A percentile compares a stretch with the other conserved stretches of the same genome.
Conservation (phyloP, 306 rosid species). For the Sicyos edulis region DNA sequence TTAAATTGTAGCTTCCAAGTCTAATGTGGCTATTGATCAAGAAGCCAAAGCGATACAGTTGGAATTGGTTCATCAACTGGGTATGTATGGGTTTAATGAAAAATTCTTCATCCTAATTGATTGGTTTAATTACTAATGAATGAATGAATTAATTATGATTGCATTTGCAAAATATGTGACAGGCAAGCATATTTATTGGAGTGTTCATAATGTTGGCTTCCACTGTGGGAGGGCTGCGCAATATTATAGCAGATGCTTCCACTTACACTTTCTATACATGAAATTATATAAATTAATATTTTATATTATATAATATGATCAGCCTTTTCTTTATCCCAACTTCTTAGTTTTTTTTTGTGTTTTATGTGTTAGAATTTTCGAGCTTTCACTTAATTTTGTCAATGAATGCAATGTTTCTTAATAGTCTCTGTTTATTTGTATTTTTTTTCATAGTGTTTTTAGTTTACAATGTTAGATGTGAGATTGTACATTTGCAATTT, state of each 20-base stretch:
- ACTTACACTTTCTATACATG: conserved; percentile 72
- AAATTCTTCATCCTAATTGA: not conserved
- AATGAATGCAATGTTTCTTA: not conserved
- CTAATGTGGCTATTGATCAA: conserved; percentile 81
- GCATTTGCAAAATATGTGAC: conserved; percentile 1
- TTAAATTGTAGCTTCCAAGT: conserved; percentile 68
- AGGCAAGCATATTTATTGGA: conserved; percentile 64
- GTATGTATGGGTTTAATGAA: conserved; percentile 27
- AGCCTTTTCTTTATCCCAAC: not conserved
- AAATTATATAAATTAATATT: not conserved
- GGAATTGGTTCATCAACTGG: conserved; percentile 85
- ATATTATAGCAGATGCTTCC: conserved; percentile 70
- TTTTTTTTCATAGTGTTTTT: too few species aligned
- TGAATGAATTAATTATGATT: not conserved
- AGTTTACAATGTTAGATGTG: too few species aligned
- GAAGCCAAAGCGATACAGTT: conserved; percentile 78
- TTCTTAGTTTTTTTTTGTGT: not conserved
- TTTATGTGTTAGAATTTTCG: not conserved
- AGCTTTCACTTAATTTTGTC: not conserved
- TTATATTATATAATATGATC: not conserved
- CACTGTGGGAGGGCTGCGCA: conserved; percentile 83
- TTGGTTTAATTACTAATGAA: not conserved
- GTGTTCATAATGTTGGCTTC: conserved; percentile 85
- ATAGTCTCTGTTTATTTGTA: not conserved
- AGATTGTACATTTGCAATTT: too few species aligned